Evolutionary conservation across 179 eudicot species (phyloP), one percentile per base, ranked within the genome.

Genomic region (Vitellaria paradoxa): DNA sequence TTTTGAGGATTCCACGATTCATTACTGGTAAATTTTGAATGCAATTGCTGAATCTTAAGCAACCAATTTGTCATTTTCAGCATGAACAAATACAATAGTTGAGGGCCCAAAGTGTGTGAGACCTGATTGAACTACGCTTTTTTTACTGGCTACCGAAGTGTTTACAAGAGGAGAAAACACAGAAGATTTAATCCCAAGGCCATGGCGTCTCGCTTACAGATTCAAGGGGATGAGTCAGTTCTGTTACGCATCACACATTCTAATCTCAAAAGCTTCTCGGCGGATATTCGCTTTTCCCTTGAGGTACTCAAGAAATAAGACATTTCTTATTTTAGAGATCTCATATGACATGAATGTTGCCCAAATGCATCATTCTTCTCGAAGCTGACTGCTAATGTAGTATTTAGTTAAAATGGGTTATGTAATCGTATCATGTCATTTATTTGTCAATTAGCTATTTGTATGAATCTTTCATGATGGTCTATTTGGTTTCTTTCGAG

Each of bases 231-330:
- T 52, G 97, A 92, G 21, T 90, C 92, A 1, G 97, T 93, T 65
- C 80, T 87, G 21, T 76, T 93, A 72, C 84, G 82, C 9, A 81
- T 93, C 7, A 91, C 98, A 18, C 98, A 94, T 85, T 92, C 97
- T 61, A 94, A 94, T 76, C 80, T 94, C 74, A 93, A 90, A 85
- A 87, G 87, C 77, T 95, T 95, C 78, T 84, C 88, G 56, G 80
- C 93, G 47, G 97, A 94, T 80, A 70, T 87, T 80, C 91, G 97
- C 23, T 88, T 94, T 79, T 87, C 94, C 26, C 90, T 90, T 78
- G 88, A 88, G 91, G 98, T 95, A 73, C n/a, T 63, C 17, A 59
- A 20, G 10, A 57, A n/a, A 15, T 68, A 20, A 49, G 24, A 2
- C 3, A 60, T 61, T 71, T 59, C n/a, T 64, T 21, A 26, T 59